These are phyloP conservation scores for Clavispora santaluciae DNA, from an alignment of 805 yeast species.

Conservation along the genomic window DNA sequence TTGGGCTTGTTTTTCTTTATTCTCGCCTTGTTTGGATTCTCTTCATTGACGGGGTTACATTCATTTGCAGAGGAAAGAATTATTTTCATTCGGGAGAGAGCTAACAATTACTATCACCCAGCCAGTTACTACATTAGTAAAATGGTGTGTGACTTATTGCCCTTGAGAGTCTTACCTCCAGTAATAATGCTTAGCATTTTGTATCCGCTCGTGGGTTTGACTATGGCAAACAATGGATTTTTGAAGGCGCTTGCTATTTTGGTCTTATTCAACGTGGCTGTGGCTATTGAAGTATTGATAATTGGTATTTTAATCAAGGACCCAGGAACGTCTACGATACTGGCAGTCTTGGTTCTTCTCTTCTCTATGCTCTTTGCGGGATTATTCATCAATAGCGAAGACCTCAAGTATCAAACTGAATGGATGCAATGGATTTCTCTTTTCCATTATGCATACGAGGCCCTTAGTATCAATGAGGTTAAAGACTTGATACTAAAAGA, in stretches of 20 bases:
- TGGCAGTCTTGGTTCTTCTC: conserved; percentile 77
- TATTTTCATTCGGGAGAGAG: conserved; percentile 86
- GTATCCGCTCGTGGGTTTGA: conserved; percentile 87
- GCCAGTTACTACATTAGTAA: conserved; percentile 80
- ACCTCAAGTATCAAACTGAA: conserved; percentile 46
- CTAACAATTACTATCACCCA: conserved; percentile 91
- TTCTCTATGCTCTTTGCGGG: conserved; percentile 93
- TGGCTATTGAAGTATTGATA: conserved; percentile 77
- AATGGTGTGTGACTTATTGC: conserved; percentile 86
- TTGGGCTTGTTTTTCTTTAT: conserved; percentile 90
- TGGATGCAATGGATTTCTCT: conserved; percentile 82
- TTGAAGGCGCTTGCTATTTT: conserved; percentile 63
- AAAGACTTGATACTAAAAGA: conserved; percentile 79
- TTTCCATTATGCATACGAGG: conserved; percentile 95
- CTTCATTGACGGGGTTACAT: conserved; percentile 86
- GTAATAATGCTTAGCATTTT: conserved; percentile 70
- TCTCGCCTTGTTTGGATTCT: conserved; percentile 88
- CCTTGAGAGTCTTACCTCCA: conserved; percentile 91
- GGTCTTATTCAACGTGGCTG: conserved; percentile 79
- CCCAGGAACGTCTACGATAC: conserved; percentile 86
- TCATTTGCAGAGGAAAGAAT: conserved; percentile 85
- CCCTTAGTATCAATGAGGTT: conserved; percentile 88
- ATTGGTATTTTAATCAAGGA: conserved; percentile 86
- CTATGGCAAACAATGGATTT: conserved; percentile 71
- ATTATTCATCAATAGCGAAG: conserved; percentile 79